phyloP scores from a whole-genome alignment of 768 basidiomycete species.

The Pleurotus sapidus region DNA sequence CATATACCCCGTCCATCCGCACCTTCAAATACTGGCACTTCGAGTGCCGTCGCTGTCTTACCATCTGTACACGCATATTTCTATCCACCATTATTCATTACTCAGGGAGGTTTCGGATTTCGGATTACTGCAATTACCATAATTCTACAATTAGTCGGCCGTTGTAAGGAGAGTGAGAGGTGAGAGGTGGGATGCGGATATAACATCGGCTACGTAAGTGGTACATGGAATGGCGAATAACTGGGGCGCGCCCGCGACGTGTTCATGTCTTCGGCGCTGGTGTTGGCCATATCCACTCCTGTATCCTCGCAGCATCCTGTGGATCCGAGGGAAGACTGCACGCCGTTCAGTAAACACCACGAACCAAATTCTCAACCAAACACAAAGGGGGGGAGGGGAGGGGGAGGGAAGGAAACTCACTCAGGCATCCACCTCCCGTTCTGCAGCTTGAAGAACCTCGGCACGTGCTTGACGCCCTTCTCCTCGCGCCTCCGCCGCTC shows the following conservation, averaged over 20 bases:
- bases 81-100: not conserved
- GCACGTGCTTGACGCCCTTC: constrained; percentile 61
- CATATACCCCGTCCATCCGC: not conserved
- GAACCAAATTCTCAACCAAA: constrained; percentile 8
- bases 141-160: constrained; percentile 3
- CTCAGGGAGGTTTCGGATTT: not conserved
- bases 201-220: too few species aligned
- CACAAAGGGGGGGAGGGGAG: not conserved
- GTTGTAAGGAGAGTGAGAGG: not conserved
- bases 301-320: constrained; percentile 55
- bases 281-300: constrained; percentile 74
- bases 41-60: not conserved
- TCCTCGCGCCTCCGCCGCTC: constrained; percentile 72
- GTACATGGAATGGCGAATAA: not conserved
- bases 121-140: constrained; percentile 6
- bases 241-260: not conserved
- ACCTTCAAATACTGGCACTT: not conserved
- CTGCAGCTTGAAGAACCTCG: constrained; percentile 75
- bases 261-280: constrained; percentile 4
- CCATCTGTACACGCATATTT: constrained; percentile 7
- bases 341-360: constrained; percentile 3
- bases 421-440: constrained; percentile 81
- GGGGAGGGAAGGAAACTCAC: constrained; percentile 39
- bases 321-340: constrained; percentile 71
- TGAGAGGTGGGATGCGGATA: too few species aligned